Conservation (phyloP, 75 land plant species). For the Pinus taeda region DNA sequence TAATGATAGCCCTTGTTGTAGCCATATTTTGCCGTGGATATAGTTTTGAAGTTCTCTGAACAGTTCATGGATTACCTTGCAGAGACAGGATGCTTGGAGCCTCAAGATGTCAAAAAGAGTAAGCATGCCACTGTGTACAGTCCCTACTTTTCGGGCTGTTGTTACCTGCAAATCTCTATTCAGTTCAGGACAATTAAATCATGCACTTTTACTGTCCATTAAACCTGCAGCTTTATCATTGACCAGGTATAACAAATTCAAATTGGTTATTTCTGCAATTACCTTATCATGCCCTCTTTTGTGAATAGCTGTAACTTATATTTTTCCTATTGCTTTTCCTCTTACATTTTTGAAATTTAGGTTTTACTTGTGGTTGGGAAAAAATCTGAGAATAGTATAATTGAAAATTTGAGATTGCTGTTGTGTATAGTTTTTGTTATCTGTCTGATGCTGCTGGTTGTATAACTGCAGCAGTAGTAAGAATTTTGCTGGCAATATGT, state of each 20-base stretch:
- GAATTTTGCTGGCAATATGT: neutral
- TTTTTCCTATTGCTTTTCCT: neutral
- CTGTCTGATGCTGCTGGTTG: neutral
- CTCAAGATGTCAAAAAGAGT: neutral
- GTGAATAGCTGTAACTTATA: neutral
- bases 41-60: neutral
- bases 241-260: neutral
- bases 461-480: neutral
- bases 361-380: neutral
- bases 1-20: no score
- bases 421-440: neutral
- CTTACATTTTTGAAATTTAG: no score
- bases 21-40: neutral
- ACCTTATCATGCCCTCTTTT: neutral
- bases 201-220: neutral
- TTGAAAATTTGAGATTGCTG: neutral
- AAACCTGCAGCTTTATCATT: neutral
- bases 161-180: conserved; percentile 1
- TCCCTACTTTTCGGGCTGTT: neutral
- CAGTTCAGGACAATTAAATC: neutral
- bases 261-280: neutral
- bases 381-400: no score
- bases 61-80: conserved; percentile 6
- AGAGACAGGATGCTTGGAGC: neutral
- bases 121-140: neutral